Evolutionary conservation across 139 green algal genomes (phyloP), one percentile per base, ranked within the genome.

Genomic region (Pleodorina starrii): DNA sequence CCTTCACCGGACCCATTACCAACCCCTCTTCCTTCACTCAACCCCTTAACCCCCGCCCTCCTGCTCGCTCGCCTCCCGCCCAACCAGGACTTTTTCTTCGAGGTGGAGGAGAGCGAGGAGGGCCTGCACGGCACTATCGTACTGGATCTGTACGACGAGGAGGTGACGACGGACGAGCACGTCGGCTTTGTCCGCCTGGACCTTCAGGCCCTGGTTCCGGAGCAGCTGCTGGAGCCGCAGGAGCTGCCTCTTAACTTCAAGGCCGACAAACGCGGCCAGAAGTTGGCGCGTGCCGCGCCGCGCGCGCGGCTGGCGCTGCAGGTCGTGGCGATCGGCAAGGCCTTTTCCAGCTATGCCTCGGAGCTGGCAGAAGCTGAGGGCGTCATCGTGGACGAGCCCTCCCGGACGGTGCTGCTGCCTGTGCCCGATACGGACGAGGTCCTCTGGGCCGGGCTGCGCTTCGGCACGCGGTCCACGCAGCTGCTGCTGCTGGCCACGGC

Each of bases 61-160:
- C n/a, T n/a, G n/a, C n/a, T n/a, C n/a, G n/a, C n/a, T n/a, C n/a
- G n/a, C n/a, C n/a, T n/a, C n/a, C n/a, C n/a, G n/a, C n/a, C n/a
- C n/a, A n/a, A n/a, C 40, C 80, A 87, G 81, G 82, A 88, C 46
- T 88, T 88, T 32, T 88, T 80, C 82, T 69, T 88, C 21, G 82
- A 88, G 44, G 82, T 32, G 21, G 82, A 88, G 44, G 44, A 79
- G 43, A n/a, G 68, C 46, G 82, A 88, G 9, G 21, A 32, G 5
- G 63, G 44, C 14, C 66, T 88, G 82, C 51, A 79, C 44, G 82
- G 82, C 66, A 32, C 3, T 2, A 63, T 88, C 43, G 1, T 14
- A 11, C 46, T 88, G 43, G 66, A 88, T 19, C 36, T 88, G 66
- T 88, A 51, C 32, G 82, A 88, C 46, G 63, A 88, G 63, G 82